Base-by-base conservation (phyloP, 2,329 filamentous ascomycete genomes). In the Hymenotorrendiella dingleyae region DNA sequence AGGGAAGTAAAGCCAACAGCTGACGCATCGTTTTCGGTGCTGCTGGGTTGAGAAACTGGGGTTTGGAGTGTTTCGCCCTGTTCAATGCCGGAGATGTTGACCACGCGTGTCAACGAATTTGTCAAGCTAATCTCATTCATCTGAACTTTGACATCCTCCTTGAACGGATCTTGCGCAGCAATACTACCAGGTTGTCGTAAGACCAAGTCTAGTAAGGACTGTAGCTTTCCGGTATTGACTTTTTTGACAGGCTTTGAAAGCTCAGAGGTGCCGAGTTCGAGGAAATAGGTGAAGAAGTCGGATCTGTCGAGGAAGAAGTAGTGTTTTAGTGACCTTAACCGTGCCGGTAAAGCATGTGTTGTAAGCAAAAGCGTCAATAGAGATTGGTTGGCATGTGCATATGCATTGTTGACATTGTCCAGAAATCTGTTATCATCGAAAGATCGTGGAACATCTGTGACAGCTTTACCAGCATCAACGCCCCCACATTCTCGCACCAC, bases 281-380 rank as follows among this genome's bases (percentile, higher is more conserved):
- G 80, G 63, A 98, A 98, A 65, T 97, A 94, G 3, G 89, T 89
- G 65, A 98, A 97, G 69, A 95, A 98, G 63, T 98, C 93, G 24
- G 93, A 96, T 7, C 90, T 85, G 56, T 97, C 91, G 49, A 98
- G 81, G 72, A 98, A 98, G 71, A 97, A 98, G 69, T 98, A 98
- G 65, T 98, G 93, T 63, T 98, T 98, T 28, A 98, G 72, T 11
- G 91, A 97, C 34, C 84, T 80, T 43, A 98, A 74, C 27, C 93
- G 80, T 21, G 86, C 84, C 0, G 91, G 90, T 4, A 98, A 76
- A 10, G 86, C 86, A 61, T 98, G 93, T 6, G 93, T 93, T 0
- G 91, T 97, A 29, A 98, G 74, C 3, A 98, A 80, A 0, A 98
- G 74, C 47, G 89, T 84, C 67, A 98, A 82, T 17, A 98, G 73